These are phyloP conservation scores for Ustilago hordei DNA, from an alignment of 1,284 basidiomycete species.

Conservation along the genomic window DNA sequence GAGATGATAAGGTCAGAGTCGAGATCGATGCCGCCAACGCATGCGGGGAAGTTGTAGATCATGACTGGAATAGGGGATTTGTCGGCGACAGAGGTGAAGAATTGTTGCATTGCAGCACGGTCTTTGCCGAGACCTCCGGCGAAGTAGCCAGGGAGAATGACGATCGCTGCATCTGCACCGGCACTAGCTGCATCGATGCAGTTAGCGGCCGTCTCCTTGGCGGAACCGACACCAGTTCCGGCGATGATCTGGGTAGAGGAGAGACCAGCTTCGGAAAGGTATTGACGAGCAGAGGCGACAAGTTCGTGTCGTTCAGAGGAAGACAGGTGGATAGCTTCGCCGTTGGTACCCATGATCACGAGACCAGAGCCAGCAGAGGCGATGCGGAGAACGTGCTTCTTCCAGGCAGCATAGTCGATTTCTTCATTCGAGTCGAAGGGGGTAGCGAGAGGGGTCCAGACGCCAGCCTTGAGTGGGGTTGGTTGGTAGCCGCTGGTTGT, in stretches of 20 bases:
- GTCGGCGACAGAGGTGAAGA: constrained; percentile 80
- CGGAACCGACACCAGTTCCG: constrained; percentile 84
- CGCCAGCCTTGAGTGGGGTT: constrained; percentile 73
- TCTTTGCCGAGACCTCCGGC: constrained; percentile 78
- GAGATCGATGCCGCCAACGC: constrained; percentile 80
- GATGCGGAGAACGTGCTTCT: constrained; percentile 79
- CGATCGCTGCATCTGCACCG: constrained; percentile 85
- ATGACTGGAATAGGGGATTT: constrained; percentile 86
- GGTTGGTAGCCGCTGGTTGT: constrained; percentile 31
- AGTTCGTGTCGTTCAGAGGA: constrained; percentile 79
- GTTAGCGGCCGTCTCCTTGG: constrained; percentile 81
- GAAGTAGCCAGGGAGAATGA: constrained; percentile 86
- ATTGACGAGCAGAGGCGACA: constrained; percentile 79
- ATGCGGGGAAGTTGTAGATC: constrained; percentile 87
- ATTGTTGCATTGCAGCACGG: constrained; percentile 78
- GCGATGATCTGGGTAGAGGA: constrained; percentile 78
- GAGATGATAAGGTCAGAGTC: constrained; percentile 85
- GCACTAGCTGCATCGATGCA: constrained; percentile 80
- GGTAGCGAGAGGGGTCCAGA: constrained; percentile 86
- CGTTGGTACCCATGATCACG: constrained; percentile 84
- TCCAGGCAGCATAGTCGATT: constrained; percentile 80
- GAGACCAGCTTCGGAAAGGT: constrained; percentile 78
- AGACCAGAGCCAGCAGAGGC: constrained; percentile 81
- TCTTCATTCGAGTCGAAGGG: constrained; percentile 86
- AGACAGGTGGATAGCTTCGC: constrained; percentile 82